These are phyloP conservation scores for Talaromyces sp. DNA, from an alignment of 2,329 filamentous ascomycete genomes.

Conservation along the genomic window DNA sequence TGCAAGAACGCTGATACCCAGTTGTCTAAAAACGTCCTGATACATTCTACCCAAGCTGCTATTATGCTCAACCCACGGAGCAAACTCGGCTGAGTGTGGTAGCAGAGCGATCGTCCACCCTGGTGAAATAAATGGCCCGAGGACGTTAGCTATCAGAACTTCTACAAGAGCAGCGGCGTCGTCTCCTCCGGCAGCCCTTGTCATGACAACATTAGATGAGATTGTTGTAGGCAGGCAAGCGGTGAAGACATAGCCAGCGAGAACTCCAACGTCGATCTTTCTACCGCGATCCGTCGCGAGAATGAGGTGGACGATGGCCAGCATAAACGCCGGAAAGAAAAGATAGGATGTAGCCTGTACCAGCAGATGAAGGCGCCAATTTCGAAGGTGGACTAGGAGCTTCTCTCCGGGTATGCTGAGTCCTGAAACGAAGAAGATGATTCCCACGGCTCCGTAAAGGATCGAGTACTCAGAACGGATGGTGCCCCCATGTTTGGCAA, in stretches of 20 bases:
- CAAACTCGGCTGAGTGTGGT: conserved; percentile 35
- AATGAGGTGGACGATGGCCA: conserved; percentile 51
- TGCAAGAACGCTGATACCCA: conserved; percentile 62
- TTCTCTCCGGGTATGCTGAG: conserved; percentile 62
- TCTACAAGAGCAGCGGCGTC: conserved; percentile 62
- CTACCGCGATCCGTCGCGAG: conserved; percentile 42
- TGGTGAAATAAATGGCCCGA: conserved; percentile 63
- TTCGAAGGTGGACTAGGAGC: conserved; percentile 56
- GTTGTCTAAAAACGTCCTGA: conserved; percentile 60
- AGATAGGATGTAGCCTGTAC: conserved; percentile 65
- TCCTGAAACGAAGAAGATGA: conserved; percentile 68
- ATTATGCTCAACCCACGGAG: conserved; percentile 39
- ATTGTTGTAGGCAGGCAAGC: conserved; percentile 69
- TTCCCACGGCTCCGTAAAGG: conserved; percentile 62
- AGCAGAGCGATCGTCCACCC: conserved; percentile 56
- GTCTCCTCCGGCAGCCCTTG: conserved; percentile 62
- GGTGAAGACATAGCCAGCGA: conserved; percentile 63
- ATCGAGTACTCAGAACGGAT: conserved; percentile 44
- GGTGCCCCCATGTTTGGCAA: conserved; percentile 42
- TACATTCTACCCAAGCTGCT: conserved; percentile 59
- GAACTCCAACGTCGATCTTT: conserved; percentile 56
- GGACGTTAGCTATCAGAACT: conserved; percentile 64
- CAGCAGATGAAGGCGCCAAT: conserved; percentile 63
- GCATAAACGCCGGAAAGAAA: conserved; percentile 58
- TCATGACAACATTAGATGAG: conserved; percentile 70